Base-by-base conservation (phyloP, 805 yeast genomes). In the Cyberlindnera bimundalis region DNA sequence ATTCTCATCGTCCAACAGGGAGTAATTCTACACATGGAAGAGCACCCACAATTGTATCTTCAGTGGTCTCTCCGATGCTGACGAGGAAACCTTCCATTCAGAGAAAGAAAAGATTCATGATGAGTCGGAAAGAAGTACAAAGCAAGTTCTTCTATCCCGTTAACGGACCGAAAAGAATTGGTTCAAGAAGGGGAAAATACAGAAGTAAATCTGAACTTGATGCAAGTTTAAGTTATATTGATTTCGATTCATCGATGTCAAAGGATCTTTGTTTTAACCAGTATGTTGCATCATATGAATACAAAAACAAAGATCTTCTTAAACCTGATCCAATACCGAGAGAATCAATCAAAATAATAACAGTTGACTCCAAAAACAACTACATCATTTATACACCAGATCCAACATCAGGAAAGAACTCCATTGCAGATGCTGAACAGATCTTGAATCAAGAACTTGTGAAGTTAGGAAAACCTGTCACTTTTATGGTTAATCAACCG, bases 291-390 rank as follows among this genome's bases (percentile, higher is more conserved):
- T 27, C 53, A 0, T 55, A 34, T 33, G 42, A 38, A 4, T 27
- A 53, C 6, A 18, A 33, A 2, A 15, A 14, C 1, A 38, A 19
- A 3, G 47, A 56, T 13, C n/a, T 53, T 5, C 7, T 46, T 7
- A 44, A 41, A 30, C 27, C 45, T 2, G 25, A 46, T 9, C 59
- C 60, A 14, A 25, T 17, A 12, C 33, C 52, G 2, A 29, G 20
- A 9, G 36, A 33, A 11, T 9, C 34, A 1, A 39, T 46, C 6
- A 54, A 49, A 26, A 49, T 48, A 10, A 47, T 57, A 14, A 47
- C 56, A 1, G 43, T 57, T 12, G 61, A 57, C 34, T 53, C 58
- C 2, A 35, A 53, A n/a, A 53, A 55, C 40, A 56, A 53, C 26
- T 46, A 49, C 34, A 48, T 56, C 21, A 34, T 55, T 6, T 57